These are phyloP conservation scores for Teratosphaeria destructans DNA, from an alignment of 2,329 filamentous ascomycete species.

Conservation along the genomic window DNA sequence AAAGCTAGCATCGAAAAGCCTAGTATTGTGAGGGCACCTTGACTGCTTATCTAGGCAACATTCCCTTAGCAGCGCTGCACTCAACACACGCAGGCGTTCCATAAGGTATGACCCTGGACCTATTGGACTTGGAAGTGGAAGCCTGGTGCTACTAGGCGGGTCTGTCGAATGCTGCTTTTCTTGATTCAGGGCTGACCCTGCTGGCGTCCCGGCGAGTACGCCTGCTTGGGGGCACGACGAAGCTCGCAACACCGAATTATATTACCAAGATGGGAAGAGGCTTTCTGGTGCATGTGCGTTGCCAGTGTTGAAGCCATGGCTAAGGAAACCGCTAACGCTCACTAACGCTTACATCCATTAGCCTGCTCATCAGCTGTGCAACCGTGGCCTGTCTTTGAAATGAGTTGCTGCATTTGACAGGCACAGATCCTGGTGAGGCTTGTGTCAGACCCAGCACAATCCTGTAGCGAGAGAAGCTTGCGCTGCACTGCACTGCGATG, in stretches of 20 bases:
- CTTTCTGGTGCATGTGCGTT: not conserved
- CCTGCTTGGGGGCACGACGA: not conserved
- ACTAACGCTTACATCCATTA: not conserved
- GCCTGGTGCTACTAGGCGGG: not conserved
- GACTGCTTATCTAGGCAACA: not conserved
- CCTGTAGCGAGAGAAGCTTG: not conserved
- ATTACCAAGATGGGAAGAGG: not conserved
- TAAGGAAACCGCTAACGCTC: not conserved
- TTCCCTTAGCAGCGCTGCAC: not conserved
- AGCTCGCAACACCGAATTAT: not conserved
- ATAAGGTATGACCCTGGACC: not conserved
- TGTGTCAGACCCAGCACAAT: not conserved
- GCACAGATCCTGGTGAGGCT: not conserved
- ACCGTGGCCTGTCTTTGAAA: not conserved
- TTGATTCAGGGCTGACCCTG: not conserved
- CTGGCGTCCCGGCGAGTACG: not conserved
- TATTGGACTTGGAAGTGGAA: no score
- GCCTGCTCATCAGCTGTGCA: not conserved
- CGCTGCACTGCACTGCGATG: not conserved
- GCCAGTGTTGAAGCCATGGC: not conserved
- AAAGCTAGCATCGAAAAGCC: not conserved
- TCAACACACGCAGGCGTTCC: not conserved
- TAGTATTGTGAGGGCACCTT: not conserved
- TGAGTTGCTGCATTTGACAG: not conserved
- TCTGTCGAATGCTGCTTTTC: not conserved